Evolutionary conservation across 345 rosid genomes (phyloP).

Genomic region (Moringa oleifera): DNA sequence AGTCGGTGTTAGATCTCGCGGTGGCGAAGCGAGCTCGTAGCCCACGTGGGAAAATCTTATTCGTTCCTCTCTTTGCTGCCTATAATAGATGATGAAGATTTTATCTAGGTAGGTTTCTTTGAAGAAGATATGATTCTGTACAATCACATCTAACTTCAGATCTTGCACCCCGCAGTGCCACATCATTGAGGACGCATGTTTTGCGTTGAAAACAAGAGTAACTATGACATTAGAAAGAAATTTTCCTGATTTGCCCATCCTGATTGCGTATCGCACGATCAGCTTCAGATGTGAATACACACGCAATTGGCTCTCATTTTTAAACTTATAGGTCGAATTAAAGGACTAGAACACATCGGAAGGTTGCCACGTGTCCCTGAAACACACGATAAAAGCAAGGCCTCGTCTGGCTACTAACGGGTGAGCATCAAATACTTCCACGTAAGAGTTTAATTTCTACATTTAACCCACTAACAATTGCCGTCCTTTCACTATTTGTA

Average conservation of each 20-base stretch:
- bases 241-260: not conserved
- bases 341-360: too few relatives aligned
- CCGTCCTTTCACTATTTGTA: too few relatives aligned
- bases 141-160: not conserved
- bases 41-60: constrained; percentile 19
- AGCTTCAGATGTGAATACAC: not conserved
- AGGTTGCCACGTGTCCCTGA: too few relatives aligned
- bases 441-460: too few relatives aligned
- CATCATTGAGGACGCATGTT: not conserved
- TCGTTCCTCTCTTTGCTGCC: constrained; percentile 5
- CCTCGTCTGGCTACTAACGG: constrained; percentile 14
- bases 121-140: not conserved
- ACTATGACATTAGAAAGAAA: too few relatives aligned
- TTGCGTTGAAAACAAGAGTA: not conserved
- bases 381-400: constrained; percentile 2
- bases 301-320: not conserved
- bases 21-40: constrained; percentile 20
- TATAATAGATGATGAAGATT: constrained; percentile 6
- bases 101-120: constrained; percentile 8
- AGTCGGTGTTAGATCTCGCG: constrained; percentile 31
- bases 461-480: too few relatives aligned
- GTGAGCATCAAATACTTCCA: too few relatives aligned
- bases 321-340: not conserved
- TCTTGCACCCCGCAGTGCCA: not conserved
- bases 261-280: not conserved